Conservation (phyloP, 192 early-diverging fungal genomes). For the Chytriomyces sp. region DNA sequence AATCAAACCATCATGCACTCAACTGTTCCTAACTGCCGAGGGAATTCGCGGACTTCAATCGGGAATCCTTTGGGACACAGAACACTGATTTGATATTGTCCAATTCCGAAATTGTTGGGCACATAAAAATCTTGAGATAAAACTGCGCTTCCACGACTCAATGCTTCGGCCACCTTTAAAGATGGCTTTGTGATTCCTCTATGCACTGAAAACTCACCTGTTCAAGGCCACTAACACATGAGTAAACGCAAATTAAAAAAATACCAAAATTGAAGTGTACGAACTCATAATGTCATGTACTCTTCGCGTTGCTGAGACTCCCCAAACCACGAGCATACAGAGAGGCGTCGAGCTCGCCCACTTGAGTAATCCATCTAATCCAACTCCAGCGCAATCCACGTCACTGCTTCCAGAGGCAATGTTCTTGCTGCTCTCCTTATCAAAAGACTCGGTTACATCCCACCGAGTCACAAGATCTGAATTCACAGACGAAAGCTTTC, state of each 20-base stretch:
- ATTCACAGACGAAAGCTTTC: not conserved
- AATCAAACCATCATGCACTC: not conserved
- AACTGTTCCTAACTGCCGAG: not conserved
- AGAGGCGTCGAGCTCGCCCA: not conserved
- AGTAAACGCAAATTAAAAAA: not conserved
- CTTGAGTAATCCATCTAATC: not conserved
- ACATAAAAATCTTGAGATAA: not conserved
- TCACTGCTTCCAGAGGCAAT: not conserved
- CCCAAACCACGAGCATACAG: slow-evolving; percentile 12
- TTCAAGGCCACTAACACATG: not conserved
- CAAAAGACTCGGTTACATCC: not conserved
- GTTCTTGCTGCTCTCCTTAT: not conserved
- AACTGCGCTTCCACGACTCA: not conserved
- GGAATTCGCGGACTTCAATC: slow-evolving; percentile 15
- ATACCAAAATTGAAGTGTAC: not conserved
- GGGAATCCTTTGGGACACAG: slow-evolving; percentile 13
- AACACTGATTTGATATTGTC: slow-evolving; percentile 13
- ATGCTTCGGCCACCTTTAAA: not conserved
- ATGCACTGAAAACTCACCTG: not conserved
- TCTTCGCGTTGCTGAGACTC: not conserved
- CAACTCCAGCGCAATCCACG: not conserved
- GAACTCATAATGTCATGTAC: not conserved
- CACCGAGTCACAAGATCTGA: not conserved
- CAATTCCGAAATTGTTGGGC: not conserved
- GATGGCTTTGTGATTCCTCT: not conserved